Conservation (phyloP, 2,329 filamentous ascomycete species). For the Iodosphaeria phyllophila region DNA sequence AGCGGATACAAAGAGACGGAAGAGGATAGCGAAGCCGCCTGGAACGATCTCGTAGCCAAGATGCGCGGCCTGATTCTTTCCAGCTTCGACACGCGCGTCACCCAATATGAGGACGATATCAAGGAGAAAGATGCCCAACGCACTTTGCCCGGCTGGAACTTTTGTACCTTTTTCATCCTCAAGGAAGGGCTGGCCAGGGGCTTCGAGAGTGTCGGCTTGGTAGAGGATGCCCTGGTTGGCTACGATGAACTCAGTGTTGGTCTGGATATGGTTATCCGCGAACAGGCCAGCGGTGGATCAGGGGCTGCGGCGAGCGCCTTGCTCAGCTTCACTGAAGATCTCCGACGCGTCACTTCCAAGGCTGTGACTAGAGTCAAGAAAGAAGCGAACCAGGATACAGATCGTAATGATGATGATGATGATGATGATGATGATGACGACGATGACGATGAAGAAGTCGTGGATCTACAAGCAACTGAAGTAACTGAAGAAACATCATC, state of each 20-base stretch:
- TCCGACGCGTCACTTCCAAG: slow-evolving; percentile 39
- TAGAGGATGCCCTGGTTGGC: slow-evolving; percentile 84
- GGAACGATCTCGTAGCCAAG: slow-evolving; percentile 69
- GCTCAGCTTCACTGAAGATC: slow-evolving; percentile 52
- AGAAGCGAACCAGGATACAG: slow-evolving; percentile 14
- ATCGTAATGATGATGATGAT: slow-evolving; percentile 16
- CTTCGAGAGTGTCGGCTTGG: slow-evolving; percentile 88
- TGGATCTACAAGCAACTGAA: slow-evolving; percentile 29
- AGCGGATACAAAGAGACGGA: slow-evolving; percentile 50
- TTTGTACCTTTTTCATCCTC: slow-evolving; percentile 95
- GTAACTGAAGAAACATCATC: no score
- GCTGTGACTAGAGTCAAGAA: slow-evolving; percentile 27
- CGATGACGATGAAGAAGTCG: slow-evolving; percentile 20
- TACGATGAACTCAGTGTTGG: slow-evolving; percentile 90
- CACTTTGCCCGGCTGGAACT: slow-evolving; percentile 87
- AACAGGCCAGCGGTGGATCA: slow-evolving; percentile 43
- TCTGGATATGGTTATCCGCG: slow-evolving; percentile 63
- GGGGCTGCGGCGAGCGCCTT: slow-evolving; percentile 56
- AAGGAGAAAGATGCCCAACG: slow-evolving; percentile 82
- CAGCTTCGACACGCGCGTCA: slow-evolving; percentile 79
- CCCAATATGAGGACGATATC: slow-evolving; percentile 94
- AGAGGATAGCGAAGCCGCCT: slow-evolving; percentile 64
- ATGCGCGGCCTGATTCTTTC: slow-evolving; percentile 73
- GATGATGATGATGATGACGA: slow-evolving; percentile 15
- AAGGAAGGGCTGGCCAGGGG: slow-evolving; percentile 89